phyloP scores from a whole-genome alignment of 2,329 filamentous ascomycete genomes.

The Trichophyton simii region DNA sequence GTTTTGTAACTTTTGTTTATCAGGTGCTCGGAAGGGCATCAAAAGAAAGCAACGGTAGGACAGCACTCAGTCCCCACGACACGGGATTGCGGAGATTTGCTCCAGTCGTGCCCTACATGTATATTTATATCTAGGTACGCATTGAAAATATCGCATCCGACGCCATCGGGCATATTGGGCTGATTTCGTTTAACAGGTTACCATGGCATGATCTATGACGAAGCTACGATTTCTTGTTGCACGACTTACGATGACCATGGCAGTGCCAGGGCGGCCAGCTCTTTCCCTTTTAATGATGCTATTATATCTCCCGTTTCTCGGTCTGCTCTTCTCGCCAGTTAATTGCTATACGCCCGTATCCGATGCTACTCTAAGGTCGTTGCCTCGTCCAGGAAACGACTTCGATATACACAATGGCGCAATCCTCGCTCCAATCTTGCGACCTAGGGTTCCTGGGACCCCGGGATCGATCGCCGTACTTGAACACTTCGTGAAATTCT shows the following conservation, averaged over 20 bases:
- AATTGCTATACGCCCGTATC: slow-evolving; percentile 52
- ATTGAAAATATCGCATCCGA: background rate
- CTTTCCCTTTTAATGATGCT: background rate
- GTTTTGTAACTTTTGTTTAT: background rate
- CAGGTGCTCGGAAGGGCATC: background rate
- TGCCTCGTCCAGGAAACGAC: slow-evolving; percentile 60
- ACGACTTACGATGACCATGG: background rate
- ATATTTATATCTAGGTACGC: background rate
- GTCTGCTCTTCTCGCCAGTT: slow-evolving; percentile 17
- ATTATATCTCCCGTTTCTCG: slow-evolving; percentile 11
- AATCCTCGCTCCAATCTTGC: slow-evolving; percentile 74
- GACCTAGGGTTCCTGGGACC: slow-evolving; percentile 79
- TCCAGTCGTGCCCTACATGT: background rate
- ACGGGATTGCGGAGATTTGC: background rate
- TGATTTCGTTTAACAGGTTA: background rate
- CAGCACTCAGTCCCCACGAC: background rate
- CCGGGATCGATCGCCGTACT: slow-evolving; percentile 60
- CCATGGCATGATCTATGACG: background rate
- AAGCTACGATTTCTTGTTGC: background rate
- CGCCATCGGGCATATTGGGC: background rate
- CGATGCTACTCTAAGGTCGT: slow-evolving; percentile 56
- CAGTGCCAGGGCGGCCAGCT: background rate
- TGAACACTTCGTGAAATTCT: slow-evolving; percentile 74
- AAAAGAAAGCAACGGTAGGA: background rate
- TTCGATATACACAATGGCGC: slow-evolving; percentile 66